Conservation (phyloP, 1,284 basidiomycete genomes). For the Ceratobasidium sp. region DNA sequence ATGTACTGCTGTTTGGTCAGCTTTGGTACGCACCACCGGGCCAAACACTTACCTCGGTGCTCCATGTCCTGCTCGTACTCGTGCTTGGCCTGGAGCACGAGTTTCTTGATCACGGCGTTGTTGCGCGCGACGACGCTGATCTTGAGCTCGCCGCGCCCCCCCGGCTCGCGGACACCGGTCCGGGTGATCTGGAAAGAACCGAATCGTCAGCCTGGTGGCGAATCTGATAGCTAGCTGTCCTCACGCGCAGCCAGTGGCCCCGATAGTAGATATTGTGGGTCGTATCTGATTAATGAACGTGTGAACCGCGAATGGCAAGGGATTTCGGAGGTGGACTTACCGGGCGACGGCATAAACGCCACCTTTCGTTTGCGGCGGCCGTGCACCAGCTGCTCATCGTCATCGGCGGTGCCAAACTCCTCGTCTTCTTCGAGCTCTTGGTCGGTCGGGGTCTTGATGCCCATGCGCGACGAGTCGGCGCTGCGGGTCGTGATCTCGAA, state of each 20-base stretch:
- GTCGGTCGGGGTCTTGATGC: slow-evolving; percentile 43
- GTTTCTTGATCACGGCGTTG: slow-evolving; percentile 83
- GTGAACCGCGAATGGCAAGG: background rate
- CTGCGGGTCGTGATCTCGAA: slow-evolving; percentile 86
- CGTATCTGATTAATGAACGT: slow-evolving; percentile 61
- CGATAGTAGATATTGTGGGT: slow-evolving; percentile 87
- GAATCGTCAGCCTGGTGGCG: slow-evolving; percentile 47
- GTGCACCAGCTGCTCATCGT: slow-evolving; percentile 64
- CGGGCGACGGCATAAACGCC: slow-evolving; percentile 77
- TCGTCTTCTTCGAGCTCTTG: slow-evolving; percentile 77
- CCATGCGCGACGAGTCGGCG: slow-evolving; percentile 63
- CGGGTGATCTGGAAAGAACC: slow-evolving; percentile 70
- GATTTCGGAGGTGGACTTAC: slow-evolving; percentile 58
- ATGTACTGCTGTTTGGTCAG: slow-evolving; percentile 62
- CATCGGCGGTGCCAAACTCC: slow-evolving; percentile 59
- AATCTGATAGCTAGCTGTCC: slow-evolving; percentile 51
- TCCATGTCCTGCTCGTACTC: slow-evolving; percentile 89
- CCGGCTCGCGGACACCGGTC: slow-evolving; percentile 74
- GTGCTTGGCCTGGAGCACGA: slow-evolving; percentile 83
- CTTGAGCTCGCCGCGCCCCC: slow-evolving; percentile 72
- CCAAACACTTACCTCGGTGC: slow-evolving; percentile 64
- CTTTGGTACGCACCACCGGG: background rate
- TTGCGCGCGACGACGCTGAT: slow-evolving; percentile 87
- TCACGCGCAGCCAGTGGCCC: slow-evolving; percentile 83
- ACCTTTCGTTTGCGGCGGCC: slow-evolving; percentile 78